Percentiles rank a stretch among this genome's conserved stretches.
Evolutionary conservation across 495 filamentous ascomycete genomes (phyloP).

Genomic region (Immersiella caudata): DNA sequence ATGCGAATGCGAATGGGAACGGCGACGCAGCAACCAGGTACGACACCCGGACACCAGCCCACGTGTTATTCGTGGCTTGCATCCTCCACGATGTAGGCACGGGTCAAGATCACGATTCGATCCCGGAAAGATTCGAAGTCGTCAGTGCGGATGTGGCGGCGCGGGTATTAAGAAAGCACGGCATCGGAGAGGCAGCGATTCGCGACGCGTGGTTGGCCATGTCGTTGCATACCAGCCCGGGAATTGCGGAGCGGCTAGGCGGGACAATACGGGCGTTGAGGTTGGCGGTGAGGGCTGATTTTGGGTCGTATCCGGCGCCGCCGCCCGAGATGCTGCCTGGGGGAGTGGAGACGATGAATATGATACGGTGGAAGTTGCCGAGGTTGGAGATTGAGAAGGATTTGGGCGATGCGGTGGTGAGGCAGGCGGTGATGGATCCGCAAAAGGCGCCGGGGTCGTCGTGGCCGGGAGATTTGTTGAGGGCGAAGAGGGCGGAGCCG

Average conservation of each 20-base stretch:
- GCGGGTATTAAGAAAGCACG: constrained; percentile 32
- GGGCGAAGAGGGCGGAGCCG: constrained; percentile 35
- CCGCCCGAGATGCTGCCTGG: constrained; percentile 15
- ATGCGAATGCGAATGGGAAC: no score
- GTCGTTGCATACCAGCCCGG: constrained; percentile 47
- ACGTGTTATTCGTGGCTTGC: constrained; percentile 43
- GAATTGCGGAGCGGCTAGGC: constrained; percentile 49
- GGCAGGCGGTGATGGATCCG: constrained; percentile 42
- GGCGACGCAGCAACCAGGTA: neutral
- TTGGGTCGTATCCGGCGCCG: constrained; percentile 34
- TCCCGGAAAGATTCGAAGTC: constrained; percentile 51
- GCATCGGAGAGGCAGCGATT: constrained; percentile 31
- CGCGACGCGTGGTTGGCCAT: constrained; percentile 53
- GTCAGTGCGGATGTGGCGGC: constrained; percentile 49
- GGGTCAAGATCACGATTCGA: constrained; percentile 35
- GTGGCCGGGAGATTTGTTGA: constrained; percentile 42
- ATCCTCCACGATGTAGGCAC: constrained; percentile 53
- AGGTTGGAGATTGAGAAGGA: constrained; percentile 49
- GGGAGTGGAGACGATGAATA: constrained; percentile 10
- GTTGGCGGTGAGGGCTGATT: constrained; percentile 46
- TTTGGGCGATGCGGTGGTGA: constrained; percentile 49
- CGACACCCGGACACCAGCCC: constrained; percentile 23
- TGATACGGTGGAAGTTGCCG: constrained; percentile 38
- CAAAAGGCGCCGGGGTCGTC: constrained; percentile 45
- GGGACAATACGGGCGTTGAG: constrained; percentile 41